Conservation (phyloP, 2,329 filamentous ascomycete genomes). For the Arthrinium phaeospermum region DNA sequence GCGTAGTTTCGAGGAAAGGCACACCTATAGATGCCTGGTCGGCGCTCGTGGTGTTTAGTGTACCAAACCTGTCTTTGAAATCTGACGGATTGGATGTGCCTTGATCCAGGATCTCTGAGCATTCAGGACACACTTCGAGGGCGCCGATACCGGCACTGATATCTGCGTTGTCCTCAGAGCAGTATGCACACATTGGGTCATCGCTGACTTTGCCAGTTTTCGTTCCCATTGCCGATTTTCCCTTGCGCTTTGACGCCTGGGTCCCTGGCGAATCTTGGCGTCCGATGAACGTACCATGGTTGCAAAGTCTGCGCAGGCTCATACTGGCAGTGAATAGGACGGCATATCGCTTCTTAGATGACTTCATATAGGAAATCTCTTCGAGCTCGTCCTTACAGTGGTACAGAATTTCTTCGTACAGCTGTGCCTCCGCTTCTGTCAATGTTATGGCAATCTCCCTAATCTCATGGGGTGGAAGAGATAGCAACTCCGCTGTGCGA, state of each 20-base stretch:
- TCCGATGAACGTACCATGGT: not conserved
- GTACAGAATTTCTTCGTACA: conserved; percentile 22
- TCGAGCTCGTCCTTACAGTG: conserved; percentile 10
- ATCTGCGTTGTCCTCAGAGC: conserved; percentile 9
- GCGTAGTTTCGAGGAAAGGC: too few relatives aligned
- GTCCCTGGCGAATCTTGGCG: not conserved
- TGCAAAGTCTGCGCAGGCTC: conserved; percentile 14
- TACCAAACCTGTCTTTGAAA: too few relatives aligned
- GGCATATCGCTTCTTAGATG: not conserved
- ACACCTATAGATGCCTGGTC: too few relatives aligned
- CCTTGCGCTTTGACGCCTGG: not conserved
- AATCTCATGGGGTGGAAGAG: conserved; percentile 9
- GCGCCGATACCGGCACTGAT: not conserved
- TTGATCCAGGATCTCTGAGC: conserved; percentile 1
- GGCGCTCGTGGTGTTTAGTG: too few relatives aligned
- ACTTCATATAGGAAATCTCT: not conserved
- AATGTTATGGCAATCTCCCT: not conserved
- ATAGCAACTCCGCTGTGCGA: conserved; percentile 20
- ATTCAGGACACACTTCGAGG: conserved; percentile 19
- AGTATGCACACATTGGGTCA: conserved; percentile 14
- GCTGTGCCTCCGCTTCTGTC: not conserved
- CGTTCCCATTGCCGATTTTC: not conserved
- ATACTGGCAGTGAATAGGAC: not conserved
- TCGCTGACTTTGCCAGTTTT: not conserved
- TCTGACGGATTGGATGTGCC: too few relatives aligned